Evolutionary conservation across 1,139 yeast genomes (phyloP), one percentile per base, ranked within the genome.

Genomic region (Dujonia santamariae): DNA sequence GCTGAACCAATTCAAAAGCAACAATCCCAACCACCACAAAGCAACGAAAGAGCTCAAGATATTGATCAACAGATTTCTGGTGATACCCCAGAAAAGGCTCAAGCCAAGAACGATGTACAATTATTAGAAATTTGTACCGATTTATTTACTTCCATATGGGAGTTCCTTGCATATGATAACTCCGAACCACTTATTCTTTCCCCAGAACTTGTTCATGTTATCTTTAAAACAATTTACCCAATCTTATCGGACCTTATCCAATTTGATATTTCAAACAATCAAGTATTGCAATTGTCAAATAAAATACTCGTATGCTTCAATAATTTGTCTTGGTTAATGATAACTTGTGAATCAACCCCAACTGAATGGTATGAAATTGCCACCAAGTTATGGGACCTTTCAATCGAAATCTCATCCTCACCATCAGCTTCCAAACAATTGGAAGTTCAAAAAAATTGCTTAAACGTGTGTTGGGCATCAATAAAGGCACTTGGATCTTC

Each of bases 71-170:
- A 52, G 23, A 44, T 57, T 13, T 47, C 52, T 2, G 58, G 59
- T 16, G 50, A 51, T 15, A 47, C 61, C 1, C 50, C 52, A 12
- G 73, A 67, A 26, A 63, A 60, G 35, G 55, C 62, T 7, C 56
- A 54, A 13, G 79, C 85, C 6, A 72, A 78, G 45, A 60, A 74
- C 28, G 70, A 75, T 32, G 58, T 83, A 31, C 80, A 78, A 52
- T 71, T 84, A 3, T 63, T 85, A 21, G 95, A 86, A 47, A 69
- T 81, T 1, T 67, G 84, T 0, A 61, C 88, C 26, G 97, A 90
- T 51, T 58, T 90, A 24, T 65, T 85, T 22, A 79, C 96, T 1
- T 81, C 92, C 1, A 63, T 81, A 6, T 74, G 85, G 46, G 97
- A 90, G 53, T 80, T 54, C 36, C 51, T 67, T 26, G 61, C 72